Conservation (phyloP, 371 early-diverging fungal genomes). For the Umbelopsis sp. region DNA sequence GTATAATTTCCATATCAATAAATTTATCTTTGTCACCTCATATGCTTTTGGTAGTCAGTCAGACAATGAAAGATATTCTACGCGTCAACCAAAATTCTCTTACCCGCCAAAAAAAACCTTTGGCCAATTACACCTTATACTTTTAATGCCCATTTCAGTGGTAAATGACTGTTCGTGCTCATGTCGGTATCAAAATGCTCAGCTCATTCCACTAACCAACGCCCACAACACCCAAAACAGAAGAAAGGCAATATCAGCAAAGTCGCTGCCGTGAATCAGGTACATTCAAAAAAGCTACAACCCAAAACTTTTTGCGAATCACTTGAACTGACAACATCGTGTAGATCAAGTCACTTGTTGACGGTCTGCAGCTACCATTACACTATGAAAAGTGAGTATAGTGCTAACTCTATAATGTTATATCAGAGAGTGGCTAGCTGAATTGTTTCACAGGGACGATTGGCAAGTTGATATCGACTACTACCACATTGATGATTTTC, state of each 20-base stretch:
- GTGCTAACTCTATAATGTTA: background rate
- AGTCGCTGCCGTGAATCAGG: constrained; percentile 1
- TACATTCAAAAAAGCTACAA: background rate
- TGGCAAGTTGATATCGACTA: constrained; percentile 42
- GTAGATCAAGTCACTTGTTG: background rate
- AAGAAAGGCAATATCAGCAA: background rate
- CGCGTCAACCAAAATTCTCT: no score
- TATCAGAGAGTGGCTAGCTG: background rate
- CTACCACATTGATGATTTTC: constrained; percentile 47
- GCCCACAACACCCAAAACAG: no score
- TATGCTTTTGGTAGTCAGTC: no score
- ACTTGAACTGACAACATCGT: background rate
- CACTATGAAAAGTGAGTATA: constrained; percentile 19
- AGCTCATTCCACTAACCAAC: no score
- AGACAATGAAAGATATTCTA: no score
- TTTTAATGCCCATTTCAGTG: no score
- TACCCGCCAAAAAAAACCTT: no score
- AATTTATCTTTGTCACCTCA: no score
- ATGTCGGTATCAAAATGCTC: no score
- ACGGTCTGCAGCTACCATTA: background rate
- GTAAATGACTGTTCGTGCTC: no score
- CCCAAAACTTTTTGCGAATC: background rate
- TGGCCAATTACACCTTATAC: no score
- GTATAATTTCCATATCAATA: no score
- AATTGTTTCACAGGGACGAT: constrained; percentile 22